Base-by-base conservation (phyloP, 2,329 filamentous ascomycete species). In the Mycocentrospora acerina region DNA sequence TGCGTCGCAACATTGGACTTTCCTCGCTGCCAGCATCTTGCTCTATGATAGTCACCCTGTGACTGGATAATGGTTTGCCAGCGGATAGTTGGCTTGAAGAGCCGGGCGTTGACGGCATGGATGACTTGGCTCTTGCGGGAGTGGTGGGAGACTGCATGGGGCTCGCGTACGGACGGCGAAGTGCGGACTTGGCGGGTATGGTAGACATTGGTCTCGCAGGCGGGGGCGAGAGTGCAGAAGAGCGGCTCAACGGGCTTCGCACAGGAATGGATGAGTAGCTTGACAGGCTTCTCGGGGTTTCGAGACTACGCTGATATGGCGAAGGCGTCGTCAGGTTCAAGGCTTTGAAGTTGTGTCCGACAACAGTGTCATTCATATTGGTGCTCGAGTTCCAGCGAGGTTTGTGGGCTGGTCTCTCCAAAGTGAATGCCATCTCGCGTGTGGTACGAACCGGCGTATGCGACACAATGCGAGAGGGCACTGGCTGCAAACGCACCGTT, bases 281-380 rank as follows among this genome's bases (percentile, higher is more conserved):
- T 17, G 60, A 60, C 4, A 57, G 53, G 29, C 54, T 60, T 14
- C 49, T 40, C 7, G 55, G 42, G 6, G 49, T 42, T 7, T 48
- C 32, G 14, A 39, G 22, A n/a, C 22, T 29, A 31, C 55, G 67
- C 16, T 54, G 46, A 34, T 66, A 55, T 1, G 60, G 59, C 11
- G 65, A 65, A 12, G 66, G 64, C 2, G 60, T 63, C 2, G 64
- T 67, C 31, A 59, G 37, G 9, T 56, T 50, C 17, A 63, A 28
- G 3, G 67, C 66, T 42, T 67, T 69, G 51, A 61, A 63, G 37
- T 68, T 58, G 42, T 70, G 67, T 2, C 67, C 67, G 15, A 69
- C 55, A 14, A 62, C 37, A 2, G 65, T 69, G 24, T 66, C 66
- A 7, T 62, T 53, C 58, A 67, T 53, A 38, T 68, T 69, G 3